These are phyloP conservation scores for Alloascoidea africana DNA, from an alignment of 805 yeast genomes.

Conservation along the genomic window DNA sequence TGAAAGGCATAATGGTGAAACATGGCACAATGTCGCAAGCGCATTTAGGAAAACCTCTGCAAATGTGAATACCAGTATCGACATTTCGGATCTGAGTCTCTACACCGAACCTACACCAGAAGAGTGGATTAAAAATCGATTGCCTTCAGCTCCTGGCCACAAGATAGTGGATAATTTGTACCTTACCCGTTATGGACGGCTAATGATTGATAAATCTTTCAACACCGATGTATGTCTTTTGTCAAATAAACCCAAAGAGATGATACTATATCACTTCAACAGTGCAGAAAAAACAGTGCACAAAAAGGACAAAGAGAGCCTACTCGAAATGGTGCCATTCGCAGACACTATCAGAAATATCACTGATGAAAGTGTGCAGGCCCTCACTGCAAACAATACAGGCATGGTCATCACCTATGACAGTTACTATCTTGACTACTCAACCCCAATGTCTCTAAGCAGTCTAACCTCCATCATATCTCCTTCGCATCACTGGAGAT, in stretches of 20 bases:
- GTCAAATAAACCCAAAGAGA: neutral
- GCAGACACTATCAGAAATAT: neutral
- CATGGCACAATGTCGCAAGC: no score
- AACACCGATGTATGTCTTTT: neutral
- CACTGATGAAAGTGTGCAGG: neutral
- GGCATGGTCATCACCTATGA: neutral
- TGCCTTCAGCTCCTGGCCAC: neutral
- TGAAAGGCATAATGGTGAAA: no score
- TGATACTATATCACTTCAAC: neutral
- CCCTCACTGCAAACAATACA: neutral
- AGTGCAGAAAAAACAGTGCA: neutral
- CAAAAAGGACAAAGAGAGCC: constrained; percentile 1
- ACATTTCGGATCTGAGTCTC: neutral
- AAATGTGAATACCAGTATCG: neutral
- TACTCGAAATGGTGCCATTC: neutral
- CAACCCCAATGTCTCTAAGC: neutral
- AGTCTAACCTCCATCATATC: neutral
- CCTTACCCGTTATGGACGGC: neutral
- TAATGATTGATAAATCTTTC: neutral
- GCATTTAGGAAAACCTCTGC: no score
- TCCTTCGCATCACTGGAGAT: neutral
- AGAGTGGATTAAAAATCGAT: neutral
- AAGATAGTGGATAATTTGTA: neutral
- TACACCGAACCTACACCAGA: neutral
- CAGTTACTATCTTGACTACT: constrained; percentile 1